phyloP scores from a whole-genome alignment of 176 grass and related monocot genomes.

The Raddia distichophylla region DNA sequence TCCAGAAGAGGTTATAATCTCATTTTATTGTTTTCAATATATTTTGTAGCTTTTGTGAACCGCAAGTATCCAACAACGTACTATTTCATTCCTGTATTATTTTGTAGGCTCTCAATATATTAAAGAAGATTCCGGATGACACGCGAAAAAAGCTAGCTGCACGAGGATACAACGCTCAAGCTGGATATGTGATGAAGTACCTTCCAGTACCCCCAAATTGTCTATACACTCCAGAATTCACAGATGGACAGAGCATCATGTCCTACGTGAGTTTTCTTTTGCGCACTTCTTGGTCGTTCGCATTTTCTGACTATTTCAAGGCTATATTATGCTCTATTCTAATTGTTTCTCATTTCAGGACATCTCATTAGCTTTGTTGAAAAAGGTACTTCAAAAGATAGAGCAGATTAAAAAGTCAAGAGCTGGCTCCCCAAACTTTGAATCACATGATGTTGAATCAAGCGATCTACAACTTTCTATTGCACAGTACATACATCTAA shows the following conservation, averaged over 20 bases:
- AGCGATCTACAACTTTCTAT: slow-evolving; percentile 71
- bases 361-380: slow-evolving; percentile 69
- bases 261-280: slow-evolving; percentile 71
- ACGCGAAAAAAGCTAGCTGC: slow-evolving; percentile 68
- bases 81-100: slow-evolving; percentile 29
- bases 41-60: slow-evolving; percentile 5
- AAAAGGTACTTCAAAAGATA: slow-evolving; percentile 89
- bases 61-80: slow-evolving; percentile 14
- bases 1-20: slow-evolving; percentile 69
- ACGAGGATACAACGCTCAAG: slow-evolving; percentile 69
- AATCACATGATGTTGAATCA: slow-evolving; percentile 73
- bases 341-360: slow-evolving; percentile 64
- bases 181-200: slow-evolving; percentile 78
- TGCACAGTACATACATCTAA: slow-evolving; percentile 73
- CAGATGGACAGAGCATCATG: slow-evolving; percentile 84
- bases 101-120: slow-evolving; percentile 81
- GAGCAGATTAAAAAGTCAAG: slow-evolving; percentile 89
- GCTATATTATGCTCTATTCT: slow-evolving; percentile 31
- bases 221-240: slow-evolving; percentile 77
- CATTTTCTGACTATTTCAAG: slow-evolving; percentile 34
- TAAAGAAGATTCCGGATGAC: slow-evolving; percentile 78
- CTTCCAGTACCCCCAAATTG: slow-evolving; percentile 92
- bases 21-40: slow-evolving; percentile 27
- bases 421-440: slow-evolving; percentile 84
- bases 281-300: slow-evolving; percentile 13